phyloP scores from a whole-genome alignment of 306 rosid species.

The Inga leiocalycina region DNA sequence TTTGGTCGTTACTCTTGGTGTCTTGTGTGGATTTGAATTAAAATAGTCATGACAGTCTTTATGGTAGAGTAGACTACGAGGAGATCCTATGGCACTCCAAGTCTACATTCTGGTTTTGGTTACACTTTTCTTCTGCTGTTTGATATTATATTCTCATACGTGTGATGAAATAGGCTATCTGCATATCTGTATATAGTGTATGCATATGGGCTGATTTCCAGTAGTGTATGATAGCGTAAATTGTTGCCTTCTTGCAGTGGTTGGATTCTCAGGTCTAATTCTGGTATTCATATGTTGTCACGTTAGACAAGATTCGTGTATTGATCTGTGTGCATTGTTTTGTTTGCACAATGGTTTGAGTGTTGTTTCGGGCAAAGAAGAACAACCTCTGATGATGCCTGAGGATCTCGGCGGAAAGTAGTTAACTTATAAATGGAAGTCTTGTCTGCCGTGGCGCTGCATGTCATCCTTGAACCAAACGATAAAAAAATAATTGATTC shows the following conservation, averaged over 20 bases:
- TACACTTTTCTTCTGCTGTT: slow-evolving; percentile 1
- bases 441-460: background rate
- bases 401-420: slow-evolving; percentile 13
- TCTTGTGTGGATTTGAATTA: slow-evolving; percentile 24
- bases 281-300: slow-evolving; percentile 19
- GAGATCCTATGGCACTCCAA: background rate
- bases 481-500: background rate
- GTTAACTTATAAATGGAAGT: background rate
- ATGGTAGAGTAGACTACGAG: slow-evolving; percentile 36
- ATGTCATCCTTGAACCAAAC: background rate
- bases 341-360: slow-evolving; percentile 9
- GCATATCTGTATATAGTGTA: background rate
- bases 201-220: background rate
- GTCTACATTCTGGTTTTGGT: background rate
- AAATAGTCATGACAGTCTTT: slow-evolving; percentile 31
- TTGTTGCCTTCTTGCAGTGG: slow-evolving; percentile 18
- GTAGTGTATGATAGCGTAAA: background rate
- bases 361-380: slow-evolving; percentile 13
- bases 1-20: slow-evolving; percentile 14
- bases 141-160: background rate
- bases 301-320: slow-evolving; percentile 1
- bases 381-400: background rate
- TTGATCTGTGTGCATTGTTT: slow-evolving; percentile 20
- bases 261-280: slow-evolving; percentile 20
- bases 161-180: slow-evolving; percentile 23